Percentiles rank a stretch among this genome's conserved stretches.
These are phyloP conservation scores for Allium sativum DNA, from an alignment of 106 monocot species.

Conservation along the genomic window DNA sequence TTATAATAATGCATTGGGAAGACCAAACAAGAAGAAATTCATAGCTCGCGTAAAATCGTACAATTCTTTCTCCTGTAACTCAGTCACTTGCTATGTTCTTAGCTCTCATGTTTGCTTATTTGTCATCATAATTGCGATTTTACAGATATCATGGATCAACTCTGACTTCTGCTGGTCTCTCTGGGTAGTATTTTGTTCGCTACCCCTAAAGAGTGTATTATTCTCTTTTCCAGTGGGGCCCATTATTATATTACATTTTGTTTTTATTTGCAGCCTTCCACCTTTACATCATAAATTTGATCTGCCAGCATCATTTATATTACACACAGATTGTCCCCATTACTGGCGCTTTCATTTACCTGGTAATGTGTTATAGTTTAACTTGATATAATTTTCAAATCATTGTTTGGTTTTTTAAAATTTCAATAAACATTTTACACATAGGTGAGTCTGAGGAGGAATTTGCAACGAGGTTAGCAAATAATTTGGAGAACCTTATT, in stretches of 20 bases:
- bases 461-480: constrained; percentile 81
- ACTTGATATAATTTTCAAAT: background rate
- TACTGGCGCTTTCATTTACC: constrained; percentile 96
- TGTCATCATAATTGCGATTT: background rate
- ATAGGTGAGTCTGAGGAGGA: constrained; percentile 97
- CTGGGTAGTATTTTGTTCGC: constrained; percentile 43
- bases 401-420: background rate
- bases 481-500: constrained; percentile 91
- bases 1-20: constrained; percentile 94
- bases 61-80: constrained; percentile 3
- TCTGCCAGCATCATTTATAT: constrained; percentile 83
- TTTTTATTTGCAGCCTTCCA: constrained; percentile 34
- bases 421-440: background rate
- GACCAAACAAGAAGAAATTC: constrained; percentile 96
- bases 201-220: background rate
- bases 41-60: constrained; percentile 93
- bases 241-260: background rate
- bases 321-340: constrained; percentile 98
- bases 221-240: background rate
- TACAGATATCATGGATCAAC: constrained; percentile 96
- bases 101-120: background rate
- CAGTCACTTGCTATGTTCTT: background rate
- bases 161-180: constrained; percentile 83
- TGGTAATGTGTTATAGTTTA: constrained; percentile 26
- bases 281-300: constrained; percentile 96